These are phyloP conservation scores for Sarocladium oryzae DNA, from an alignment of 2,329 filamentous ascomycete species.

Conservation along the genomic window DNA sequence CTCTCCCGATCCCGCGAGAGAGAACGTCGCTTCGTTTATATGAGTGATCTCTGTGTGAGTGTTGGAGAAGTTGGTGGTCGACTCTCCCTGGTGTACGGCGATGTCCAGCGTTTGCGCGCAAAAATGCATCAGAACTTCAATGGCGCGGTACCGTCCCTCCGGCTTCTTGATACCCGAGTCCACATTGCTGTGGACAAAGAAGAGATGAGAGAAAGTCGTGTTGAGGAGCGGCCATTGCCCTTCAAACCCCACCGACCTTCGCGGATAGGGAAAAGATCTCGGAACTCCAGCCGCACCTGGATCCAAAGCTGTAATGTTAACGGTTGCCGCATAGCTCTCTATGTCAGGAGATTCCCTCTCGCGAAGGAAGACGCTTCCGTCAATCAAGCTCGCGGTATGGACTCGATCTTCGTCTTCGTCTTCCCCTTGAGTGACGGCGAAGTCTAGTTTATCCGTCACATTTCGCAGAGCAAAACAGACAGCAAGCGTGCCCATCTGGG, in stretches of 20 bases:
- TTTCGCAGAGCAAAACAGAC: slow-evolving; percentile 9
- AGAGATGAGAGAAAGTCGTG: slow-evolving; percentile 8
- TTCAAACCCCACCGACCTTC: background rate
- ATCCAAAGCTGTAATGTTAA: slow-evolving; percentile 10
- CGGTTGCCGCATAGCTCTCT: background rate
- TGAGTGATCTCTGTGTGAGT: background rate
- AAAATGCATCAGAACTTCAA: slow-evolving; percentile 13
- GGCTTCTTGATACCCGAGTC: background rate
- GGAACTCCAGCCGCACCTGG: background rate
- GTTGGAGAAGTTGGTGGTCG: background rate
- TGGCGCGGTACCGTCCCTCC: slow-evolving; percentile 7
- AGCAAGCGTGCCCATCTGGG: slow-evolving; percentile 5
- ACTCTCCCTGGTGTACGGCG: slow-evolving; percentile 5
- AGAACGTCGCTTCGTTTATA: background rate
- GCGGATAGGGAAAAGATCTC: background rate
- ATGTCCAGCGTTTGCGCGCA: slow-evolving; percentile 13
- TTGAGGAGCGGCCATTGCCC: background rate
- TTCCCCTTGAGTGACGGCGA: background rate
- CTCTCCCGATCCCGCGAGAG: background rate
- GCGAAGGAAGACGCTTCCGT: background rate
- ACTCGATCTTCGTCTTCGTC: background rate
- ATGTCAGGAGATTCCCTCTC: background rate
- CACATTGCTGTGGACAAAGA: slow-evolving; percentile 8
- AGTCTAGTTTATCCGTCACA: slow-evolving; percentile 6
- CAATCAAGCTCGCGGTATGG: background rate